Conservation (phyloP, 2,329 filamentous ascomycete genomes). For the Colletotrichum musae region DNA sequence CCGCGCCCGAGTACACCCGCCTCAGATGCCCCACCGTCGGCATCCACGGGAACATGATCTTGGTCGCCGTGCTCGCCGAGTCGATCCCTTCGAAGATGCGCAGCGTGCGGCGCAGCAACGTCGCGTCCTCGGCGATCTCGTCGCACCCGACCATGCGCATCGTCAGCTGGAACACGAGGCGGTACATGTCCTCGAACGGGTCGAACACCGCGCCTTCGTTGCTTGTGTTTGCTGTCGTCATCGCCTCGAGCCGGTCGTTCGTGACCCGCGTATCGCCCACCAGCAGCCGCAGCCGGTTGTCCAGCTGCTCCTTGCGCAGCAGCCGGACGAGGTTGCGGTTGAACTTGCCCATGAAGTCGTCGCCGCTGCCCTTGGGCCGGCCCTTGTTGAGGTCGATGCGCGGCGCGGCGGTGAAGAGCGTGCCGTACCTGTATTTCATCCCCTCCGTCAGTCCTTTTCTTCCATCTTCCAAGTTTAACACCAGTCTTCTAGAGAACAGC, state of each 20-base stretch:
- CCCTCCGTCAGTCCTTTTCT: background rate
- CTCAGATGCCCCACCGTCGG: constrained; percentile 59
- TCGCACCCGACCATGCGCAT: constrained; percentile 68
- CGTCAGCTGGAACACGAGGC: constrained; percentile 69
- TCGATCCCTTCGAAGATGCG: constrained; percentile 64
- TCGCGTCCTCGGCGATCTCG: constrained; percentile 65
- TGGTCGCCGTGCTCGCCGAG: constrained; percentile 54
- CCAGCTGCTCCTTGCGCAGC: constrained; percentile 55
- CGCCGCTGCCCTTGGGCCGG: constrained; percentile 19
- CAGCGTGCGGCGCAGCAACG: constrained; percentile 58
- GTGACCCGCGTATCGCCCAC: constrained; percentile 57
- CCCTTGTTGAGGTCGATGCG: constrained; percentile 38
- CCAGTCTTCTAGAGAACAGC: constrained; percentile 4
- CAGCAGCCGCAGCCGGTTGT: constrained; percentile 56
- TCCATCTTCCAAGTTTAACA: too few species aligned
- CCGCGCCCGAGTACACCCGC: constrained; percentile 60
- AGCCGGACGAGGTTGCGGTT: constrained; percentile 50
- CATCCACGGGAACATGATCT: constrained; percentile 68
- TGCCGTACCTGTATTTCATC: constrained; percentile 44
- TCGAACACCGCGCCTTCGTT: constrained; percentile 51
- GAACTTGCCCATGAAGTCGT: constrained; percentile 47
- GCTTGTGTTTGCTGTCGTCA: background rate
- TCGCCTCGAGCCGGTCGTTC: constrained; percentile 53
- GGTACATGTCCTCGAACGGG: constrained; percentile 68
- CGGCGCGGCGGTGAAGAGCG: constrained; percentile 50